Percentiles rank a stretch among this genome's conserved stretches.
These are phyloP conservation scores for Wickerhamomyces sp. DNA, from an alignment of 1,139 yeast species.

Conservation along the genomic window DNA sequence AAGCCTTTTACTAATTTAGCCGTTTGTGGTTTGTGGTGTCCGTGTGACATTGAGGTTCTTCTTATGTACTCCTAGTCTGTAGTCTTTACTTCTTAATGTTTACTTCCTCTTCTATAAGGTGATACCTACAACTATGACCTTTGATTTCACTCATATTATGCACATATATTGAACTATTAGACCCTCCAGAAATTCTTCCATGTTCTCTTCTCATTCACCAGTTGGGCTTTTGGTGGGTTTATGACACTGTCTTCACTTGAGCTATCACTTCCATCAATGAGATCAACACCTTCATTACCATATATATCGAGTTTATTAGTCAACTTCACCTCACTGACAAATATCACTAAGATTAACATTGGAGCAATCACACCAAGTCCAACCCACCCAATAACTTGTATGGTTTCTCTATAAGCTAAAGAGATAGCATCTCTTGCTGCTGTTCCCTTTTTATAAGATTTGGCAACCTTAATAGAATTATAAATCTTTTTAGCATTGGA, in stretches of 20 bases:
- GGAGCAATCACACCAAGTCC: conserved; percentile 24
- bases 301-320: conserved; percentile 7
- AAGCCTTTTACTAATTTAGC: too few species aligned
- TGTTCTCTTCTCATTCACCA: conserved; percentile 13
- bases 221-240: neutral
- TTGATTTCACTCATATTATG: too few species aligned
- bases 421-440: conserved; percentile 24
- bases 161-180: too few species aligned
- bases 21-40: too few species aligned
- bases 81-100: too few species aligned
- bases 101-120: too few species aligned
- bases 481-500: conserved; percentile 21
- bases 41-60: too few species aligned
- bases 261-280: neutral
- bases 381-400: conserved; percentile 24
- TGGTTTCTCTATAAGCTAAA: conserved; percentile 25
- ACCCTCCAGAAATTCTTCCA: conserved; percentile 18
- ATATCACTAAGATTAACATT: conserved; percentile 23
- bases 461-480: conserved; percentile 19
- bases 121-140: neutral
- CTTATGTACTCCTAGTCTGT: too few species aligned
- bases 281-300: conserved; percentile 1
- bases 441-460: conserved; percentile 21
- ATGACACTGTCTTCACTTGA: neutral
- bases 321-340: conserved; percentile 21